A percentile compares a stretch with the other conserved stretches of the same genome.
phyloP scores from a whole-genome alignment of 352 stramenopile genomes.

The Lagenidium giganteum region DNA sequence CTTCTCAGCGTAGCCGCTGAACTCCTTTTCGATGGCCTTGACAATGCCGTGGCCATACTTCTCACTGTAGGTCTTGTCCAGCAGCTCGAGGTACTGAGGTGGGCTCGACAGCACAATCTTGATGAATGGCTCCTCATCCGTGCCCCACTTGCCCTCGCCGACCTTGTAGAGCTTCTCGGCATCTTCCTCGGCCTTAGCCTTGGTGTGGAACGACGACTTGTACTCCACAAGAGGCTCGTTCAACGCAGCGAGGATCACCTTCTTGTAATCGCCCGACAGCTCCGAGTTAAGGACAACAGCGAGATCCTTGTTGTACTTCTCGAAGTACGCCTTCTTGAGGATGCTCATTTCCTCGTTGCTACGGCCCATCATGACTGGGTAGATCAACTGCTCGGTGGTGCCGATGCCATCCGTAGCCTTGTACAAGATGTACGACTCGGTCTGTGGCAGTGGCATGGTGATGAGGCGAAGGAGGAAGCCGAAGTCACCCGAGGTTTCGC shows the following conservation, averaged over 20 bases:
- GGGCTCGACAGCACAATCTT: constrained; percentile 59
- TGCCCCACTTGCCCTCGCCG: constrained; percentile 76
- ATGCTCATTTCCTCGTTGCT: constrained; percentile 30
- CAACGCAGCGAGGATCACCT: constrained; percentile 26
- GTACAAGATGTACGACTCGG: constrained; percentile 57
- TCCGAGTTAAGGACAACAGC: constrained; percentile 25
- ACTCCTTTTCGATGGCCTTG: constrained; percentile 62
- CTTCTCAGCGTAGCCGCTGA: constrained; percentile 41
- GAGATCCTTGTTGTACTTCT: constrained; percentile 36
- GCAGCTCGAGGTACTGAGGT: constrained; percentile 48
- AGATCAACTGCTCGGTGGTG: constrained; percentile 60
- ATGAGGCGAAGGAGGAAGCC: constrained; percentile 56
- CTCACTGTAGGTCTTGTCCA: constrained; percentile 48
- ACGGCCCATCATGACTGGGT: constrained; percentile 36
- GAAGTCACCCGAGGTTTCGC: constrained; percentile 59
- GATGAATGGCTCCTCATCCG: constrained; percentile 58
- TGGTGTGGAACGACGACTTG: constrained; percentile 47
- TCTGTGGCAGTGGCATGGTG: constrained; percentile 39
- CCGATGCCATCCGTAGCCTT: constrained; percentile 50
- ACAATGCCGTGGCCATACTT: constrained; percentile 57
- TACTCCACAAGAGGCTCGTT: constrained; percentile 20
- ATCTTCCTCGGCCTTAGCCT: constrained; percentile 55
- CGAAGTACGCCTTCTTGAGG: constrained; percentile 44
- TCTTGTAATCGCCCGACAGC: constrained; percentile 30
- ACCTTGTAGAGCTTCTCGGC: constrained; percentile 67